A percentile compares a stretch with the other conserved stretches of the same genome.
These are phyloP conservation scores for Arthrobotrys entomopaga DNA, from an alignment of 2,329 filamentous ascomycete genomes.

Conservation along the genomic window DNA sequence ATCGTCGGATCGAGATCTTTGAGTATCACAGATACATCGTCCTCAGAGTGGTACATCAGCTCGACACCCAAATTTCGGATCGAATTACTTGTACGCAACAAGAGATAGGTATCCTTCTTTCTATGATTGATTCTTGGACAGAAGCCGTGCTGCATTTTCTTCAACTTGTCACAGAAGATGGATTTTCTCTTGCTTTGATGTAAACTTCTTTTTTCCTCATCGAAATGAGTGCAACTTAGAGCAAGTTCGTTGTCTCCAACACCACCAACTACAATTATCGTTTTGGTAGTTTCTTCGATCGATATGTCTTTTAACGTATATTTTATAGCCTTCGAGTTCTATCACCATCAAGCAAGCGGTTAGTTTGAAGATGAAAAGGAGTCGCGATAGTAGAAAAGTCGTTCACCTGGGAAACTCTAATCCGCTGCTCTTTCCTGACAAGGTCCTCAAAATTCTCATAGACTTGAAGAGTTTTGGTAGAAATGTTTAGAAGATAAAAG, in stretches of 20 bases:
- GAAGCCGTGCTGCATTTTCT: neutral
- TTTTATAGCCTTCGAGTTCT: too few relatives aligned
- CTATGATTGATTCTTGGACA: neutral
- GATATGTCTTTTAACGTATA: too few relatives aligned
- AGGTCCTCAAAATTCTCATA: slow-evolving; percentile 15
- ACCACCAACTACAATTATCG: neutral
- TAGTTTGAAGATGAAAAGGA: too few relatives aligned
- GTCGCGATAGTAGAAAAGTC: too few relatives aligned
- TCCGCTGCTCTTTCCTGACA: neutral
- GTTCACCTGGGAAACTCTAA: too few relatives aligned
- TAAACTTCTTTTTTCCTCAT: slow-evolving; percentile 6
- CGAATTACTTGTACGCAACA: neutral
- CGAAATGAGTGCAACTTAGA: slow-evolving; percentile 13
- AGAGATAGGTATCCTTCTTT: neutral
- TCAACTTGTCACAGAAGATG: neutral
- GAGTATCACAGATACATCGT: neutral
- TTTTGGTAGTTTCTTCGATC: neutral
- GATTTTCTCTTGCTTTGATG: neutral
- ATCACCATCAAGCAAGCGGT: too few relatives aligned
- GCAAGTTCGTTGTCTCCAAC: neutral
- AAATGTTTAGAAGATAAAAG: slow-evolving; percentile 23
- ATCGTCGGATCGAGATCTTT: neutral
- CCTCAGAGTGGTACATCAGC: neutral
- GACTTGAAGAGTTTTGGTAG: neutral
- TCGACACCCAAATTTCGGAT: neutral